Evolutionary conservation across 176 grass and related monocot species (phyloP).

Genomic region (Neostapfia colusana): DNA sequence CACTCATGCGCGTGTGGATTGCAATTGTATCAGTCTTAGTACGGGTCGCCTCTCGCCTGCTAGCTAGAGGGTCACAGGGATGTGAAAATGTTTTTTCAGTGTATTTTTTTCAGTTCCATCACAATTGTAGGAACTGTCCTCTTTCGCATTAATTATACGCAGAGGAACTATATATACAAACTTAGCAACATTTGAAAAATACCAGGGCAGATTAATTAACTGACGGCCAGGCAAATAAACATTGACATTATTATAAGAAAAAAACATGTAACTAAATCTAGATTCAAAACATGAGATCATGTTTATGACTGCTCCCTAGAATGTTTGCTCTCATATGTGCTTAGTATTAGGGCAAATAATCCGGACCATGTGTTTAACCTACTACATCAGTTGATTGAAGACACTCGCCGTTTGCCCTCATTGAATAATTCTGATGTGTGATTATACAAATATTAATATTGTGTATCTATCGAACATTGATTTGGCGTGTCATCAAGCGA

Average conservation of each 20-base stretch:
- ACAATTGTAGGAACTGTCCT: background rate
- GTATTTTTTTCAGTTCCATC: background rate
- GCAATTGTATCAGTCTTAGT: background rate
- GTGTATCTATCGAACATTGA: conserved; percentile 16
- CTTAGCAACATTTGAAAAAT: background rate
- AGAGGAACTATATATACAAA: background rate
- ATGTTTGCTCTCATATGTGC: background rate
- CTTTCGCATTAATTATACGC: background rate
- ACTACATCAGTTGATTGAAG: background rate
- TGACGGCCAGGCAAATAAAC: background rate
- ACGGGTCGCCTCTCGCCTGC: background rate
- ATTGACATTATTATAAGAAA: background rate
- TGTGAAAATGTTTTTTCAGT: too few relatives aligned
- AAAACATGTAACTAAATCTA: background rate
- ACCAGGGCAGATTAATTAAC: background rate
- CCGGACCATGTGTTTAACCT: background rate
- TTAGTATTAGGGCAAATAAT: background rate
- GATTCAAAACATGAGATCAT: background rate
- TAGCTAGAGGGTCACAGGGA: too few relatives aligned
- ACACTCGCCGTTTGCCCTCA: background rate
- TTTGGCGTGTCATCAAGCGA: conserved; percentile 17
- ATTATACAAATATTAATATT: conserved; percentile 3
- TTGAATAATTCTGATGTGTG: background rate
- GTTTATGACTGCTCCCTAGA: background rate
- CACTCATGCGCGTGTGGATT: conserved; percentile 22